Evolutionary conservation across 495 filamentous ascomycete species (phyloP).

Genomic region (Cenococcum geophilum): DNA sequence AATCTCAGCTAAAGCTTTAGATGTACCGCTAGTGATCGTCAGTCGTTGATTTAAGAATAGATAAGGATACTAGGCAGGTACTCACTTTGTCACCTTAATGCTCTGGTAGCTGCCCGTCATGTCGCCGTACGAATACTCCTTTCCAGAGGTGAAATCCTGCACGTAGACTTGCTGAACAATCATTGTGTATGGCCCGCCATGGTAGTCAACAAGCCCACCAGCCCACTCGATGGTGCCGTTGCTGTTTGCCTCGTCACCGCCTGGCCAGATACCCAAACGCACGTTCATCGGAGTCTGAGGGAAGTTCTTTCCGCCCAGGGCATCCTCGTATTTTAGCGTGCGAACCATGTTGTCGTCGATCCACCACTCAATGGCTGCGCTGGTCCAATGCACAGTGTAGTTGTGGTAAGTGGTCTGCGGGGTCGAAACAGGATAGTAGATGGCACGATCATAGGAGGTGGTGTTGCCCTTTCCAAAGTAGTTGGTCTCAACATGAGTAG

Average conservation of each 20-base stretch:
- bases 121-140: slow-evolving; percentile 27
- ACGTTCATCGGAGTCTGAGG: slow-evolving; percentile 33
- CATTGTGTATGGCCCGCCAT: slow-evolving; percentile 27
- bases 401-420: slow-evolving; percentile 27
- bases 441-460: slow-evolving; percentile 16
- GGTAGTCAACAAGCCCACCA: slow-evolving; percentile 26
- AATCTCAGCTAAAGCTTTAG: slow-evolving; percentile 42
- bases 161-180: slow-evolving; percentile 25
- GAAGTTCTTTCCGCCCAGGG: slow-evolving; percentile 27
- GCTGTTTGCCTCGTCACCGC: slow-evolving; percentile 25
- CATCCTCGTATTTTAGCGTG: slow-evolving; percentile 24
- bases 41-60: slow-evolving; percentile 12
- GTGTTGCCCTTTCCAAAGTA: slow-evolving; percentile 26
- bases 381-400: slow-evolving; percentile 33
- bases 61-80: slow-evolving; percentile 8
- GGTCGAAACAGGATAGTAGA: background rate
- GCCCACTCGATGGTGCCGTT: slow-evolving; percentile 28
- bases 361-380: slow-evolving; percentile 29
- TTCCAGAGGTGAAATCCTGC: slow-evolving; percentile 28
- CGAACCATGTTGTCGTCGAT: slow-evolving; percentile 26
- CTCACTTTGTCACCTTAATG: slow-evolving; percentile 62
- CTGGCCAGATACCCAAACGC: slow-evolving; percentile 28
- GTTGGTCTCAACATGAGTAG: slow-evolving; percentile 14
- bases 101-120: slow-evolving; percentile 50
- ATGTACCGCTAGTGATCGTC: slow-evolving; percentile 51